Base-by-base conservation (phyloP, 2,329 filamentous ascomycete species). In the Claviceps arundinis region DNA sequence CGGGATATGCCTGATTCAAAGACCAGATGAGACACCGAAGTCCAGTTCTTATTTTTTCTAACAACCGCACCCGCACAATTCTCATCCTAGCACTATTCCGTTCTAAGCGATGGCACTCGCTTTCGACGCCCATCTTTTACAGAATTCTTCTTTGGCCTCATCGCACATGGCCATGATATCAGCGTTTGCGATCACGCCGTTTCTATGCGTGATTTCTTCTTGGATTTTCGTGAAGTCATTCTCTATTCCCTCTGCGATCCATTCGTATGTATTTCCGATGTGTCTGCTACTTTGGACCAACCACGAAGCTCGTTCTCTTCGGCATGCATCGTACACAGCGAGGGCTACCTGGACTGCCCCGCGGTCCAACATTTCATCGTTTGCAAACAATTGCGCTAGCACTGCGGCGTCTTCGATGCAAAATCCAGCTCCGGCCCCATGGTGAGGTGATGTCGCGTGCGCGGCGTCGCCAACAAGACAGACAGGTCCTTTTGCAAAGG, bases 401-500 rank as follows among this genome's bases (percentile, higher is more conserved):
- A 54, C 50, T 13, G 52, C 52, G 26, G 49, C 46, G 42, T 49
- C 50, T 43, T 54, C 50, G 8, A 54, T 51, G 46, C 50, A 49
- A 41, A 51, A 50, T 2, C 52, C 52, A 1, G 50, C 53, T 5
- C 51, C 51, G 40, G 47, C 53, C 4, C 53, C 53, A 2, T 50
- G 51, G 37, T 53, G 51, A 16, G 53, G 50, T 7, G 53, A 52
- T 3, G 50, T 50, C 14, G 53, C 53, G 34, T 54, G 50, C 4
- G 53, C 53, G 34, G 53, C 53, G 50, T 54, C 53, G 46, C 53
- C 53, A 11, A 54, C 50, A 17, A 54, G 53, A 45, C 50, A 52
- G 16, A 50, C 53, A 40, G 47, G 37, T 2, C 40, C 50, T 13
- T 38, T 42, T 1, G 43, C 38, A 14, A 50, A 50, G 4, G 50